Base-by-base conservation (phyloP, 208 protist species). In the Acanthamoeba healyi region DNA sequence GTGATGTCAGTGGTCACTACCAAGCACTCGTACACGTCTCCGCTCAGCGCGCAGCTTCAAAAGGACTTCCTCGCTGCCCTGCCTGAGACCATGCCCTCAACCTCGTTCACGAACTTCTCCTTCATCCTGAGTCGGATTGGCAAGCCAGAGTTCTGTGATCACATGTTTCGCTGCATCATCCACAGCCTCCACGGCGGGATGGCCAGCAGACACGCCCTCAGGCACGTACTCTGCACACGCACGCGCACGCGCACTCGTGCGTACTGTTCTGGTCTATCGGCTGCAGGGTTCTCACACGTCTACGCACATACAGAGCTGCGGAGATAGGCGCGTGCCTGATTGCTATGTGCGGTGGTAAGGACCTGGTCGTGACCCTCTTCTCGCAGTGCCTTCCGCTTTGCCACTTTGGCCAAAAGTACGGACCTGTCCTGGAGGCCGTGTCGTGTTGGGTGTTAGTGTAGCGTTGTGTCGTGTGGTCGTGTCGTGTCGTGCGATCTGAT, bases 131-230 rank as follows among this genome's bases (percentile, higher is more conserved):
- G 29, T 10, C 79, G 79, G 12, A 29, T 87, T 1, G 79, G 79
- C 42, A n/a, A 58, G 26, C 79, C 44, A 5, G 46, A 87, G 46
- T 87, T 87, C 49, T 87, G 79, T 44, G 79, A 87, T 17, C 49
- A 63, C 29, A 51, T 87, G 44, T n/a, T 87, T 29, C 42, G 49
- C 32, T 54, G 46, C 79, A 87, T 87, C 79, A 87, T 87, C 46
- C 46, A 54, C 29, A 87, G 46, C 46, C 42, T 87, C 46, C 49
- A 54, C 79, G 79, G 42, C n/a, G 79, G 79, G 32, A 87, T 87
- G 79, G 46, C 26, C 79, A 63, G 46, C 79, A 5, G 49, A 12
- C 79, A 87, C 79, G 42, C 44, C 15, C 79, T 87, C 19, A 26
- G 63, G 63, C 19, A 72, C 63, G 63, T 32, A 4, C 38, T 72